These are phyloP conservation scores for Cladosporium colombiae DNA, from an alignment of 2,329 filamentous ascomycete genomes.

Conservation along the genomic window DNA sequence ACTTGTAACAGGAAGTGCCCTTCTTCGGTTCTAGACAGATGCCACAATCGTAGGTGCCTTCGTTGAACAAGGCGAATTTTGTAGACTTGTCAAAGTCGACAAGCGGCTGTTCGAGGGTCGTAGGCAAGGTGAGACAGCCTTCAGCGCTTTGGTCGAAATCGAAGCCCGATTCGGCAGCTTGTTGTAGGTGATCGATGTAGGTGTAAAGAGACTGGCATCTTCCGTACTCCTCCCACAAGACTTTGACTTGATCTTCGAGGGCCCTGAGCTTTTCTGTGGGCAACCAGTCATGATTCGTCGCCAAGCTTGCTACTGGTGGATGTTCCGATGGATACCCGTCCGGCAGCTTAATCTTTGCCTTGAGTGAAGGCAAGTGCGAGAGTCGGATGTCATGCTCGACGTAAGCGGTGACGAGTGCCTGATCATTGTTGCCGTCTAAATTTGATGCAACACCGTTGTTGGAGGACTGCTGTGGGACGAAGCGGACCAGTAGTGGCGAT, in stretches of 20 bases:
- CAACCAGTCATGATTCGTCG: slow-evolving; percentile 56
- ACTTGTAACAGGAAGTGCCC: slow-evolving; percentile 74
- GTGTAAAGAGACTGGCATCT: slow-evolving; percentile 58
- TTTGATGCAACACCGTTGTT: slow-evolving; percentile 12
- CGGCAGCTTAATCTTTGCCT: slow-evolving; percentile 55
- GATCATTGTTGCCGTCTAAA: slow-evolving; percentile 16
- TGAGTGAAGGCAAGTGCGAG: slow-evolving; percentile 59
- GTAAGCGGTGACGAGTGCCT: slow-evolving; percentile 3
- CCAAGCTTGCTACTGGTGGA: slow-evolving; percentile 53
- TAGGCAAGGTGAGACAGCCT: slow-evolving; percentile 50
- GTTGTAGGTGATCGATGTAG: slow-evolving; percentile 62
- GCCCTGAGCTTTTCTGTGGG: slow-evolving; percentile 45
- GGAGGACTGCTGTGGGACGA: slow-evolving; percentile 26
- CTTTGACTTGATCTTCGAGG: slow-evolving; percentile 50
- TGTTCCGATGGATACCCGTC: slow-evolving; percentile 56
- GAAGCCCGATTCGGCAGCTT: slow-evolving; percentile 58
- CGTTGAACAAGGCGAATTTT: slow-evolving; percentile 73
- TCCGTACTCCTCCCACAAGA: slow-evolving; percentile 62
- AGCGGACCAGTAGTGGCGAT: slow-evolving; percentile 48
- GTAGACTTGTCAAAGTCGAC: slow-evolving; percentile 77
- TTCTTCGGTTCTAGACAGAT: slow-evolving; percentile 93
- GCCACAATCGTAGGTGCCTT: slow-evolving; percentile 82
- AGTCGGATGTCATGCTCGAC: slow-evolving; percentile 48
- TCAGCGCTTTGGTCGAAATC: slow-evolving; percentile 46
- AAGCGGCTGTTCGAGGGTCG: slow-evolving; percentile 64